These are phyloP conservation scores for Cercospora nicotianae DNA, from an alignment of 2,329 filamentous ascomycete species.

Conservation along the genomic window DNA sequence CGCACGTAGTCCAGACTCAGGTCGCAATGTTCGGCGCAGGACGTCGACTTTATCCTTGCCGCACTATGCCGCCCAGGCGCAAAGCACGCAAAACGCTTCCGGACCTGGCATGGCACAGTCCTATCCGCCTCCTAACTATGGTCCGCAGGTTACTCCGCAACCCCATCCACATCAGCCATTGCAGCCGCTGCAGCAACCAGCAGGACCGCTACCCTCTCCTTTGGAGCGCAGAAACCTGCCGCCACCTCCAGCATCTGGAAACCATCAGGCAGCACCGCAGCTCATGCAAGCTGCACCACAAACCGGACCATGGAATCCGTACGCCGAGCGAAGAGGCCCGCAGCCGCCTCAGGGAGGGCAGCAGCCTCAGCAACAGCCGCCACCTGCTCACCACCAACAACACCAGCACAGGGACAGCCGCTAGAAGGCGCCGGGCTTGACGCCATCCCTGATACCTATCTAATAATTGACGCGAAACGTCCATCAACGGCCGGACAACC, in stretches of 20 bases:
- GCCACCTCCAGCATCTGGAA: constrained; percentile 12
- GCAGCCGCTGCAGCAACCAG: constrained; percentile 21
- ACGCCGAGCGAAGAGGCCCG: constrained; percentile 28
- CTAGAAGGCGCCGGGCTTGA: not conserved
- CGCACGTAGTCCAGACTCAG: constrained; percentile 32
- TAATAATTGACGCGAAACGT: not conserved
- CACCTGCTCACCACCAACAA: not conserved
- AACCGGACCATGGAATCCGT: constrained; percentile 40
- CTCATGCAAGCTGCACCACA: constrained; percentile 38
- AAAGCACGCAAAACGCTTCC: constrained; percentile 10
- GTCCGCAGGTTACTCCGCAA: constrained; percentile 28
- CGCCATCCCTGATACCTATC: not conserved
- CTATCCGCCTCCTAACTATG: constrained; percentile 27
- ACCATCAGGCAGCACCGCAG: constrained; percentile 19
- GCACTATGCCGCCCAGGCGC: constrained; percentile 21
- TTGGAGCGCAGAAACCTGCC: constrained; percentile 18
- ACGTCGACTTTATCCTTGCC: constrained; percentile 33
- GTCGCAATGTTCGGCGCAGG: constrained; percentile 32
- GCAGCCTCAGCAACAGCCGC: not conserved
- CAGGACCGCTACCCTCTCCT: constrained; percentile 28
- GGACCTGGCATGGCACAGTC: constrained; percentile 15
- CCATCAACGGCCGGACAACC: not conserved
- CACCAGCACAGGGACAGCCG: constrained; percentile 13
- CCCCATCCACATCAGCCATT: constrained; percentile 14
- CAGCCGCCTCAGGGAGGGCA: not conserved